phyloP scores from a whole-genome alignment of 352 stramenopile species.

The Globisporangium spiculum region DNA sequence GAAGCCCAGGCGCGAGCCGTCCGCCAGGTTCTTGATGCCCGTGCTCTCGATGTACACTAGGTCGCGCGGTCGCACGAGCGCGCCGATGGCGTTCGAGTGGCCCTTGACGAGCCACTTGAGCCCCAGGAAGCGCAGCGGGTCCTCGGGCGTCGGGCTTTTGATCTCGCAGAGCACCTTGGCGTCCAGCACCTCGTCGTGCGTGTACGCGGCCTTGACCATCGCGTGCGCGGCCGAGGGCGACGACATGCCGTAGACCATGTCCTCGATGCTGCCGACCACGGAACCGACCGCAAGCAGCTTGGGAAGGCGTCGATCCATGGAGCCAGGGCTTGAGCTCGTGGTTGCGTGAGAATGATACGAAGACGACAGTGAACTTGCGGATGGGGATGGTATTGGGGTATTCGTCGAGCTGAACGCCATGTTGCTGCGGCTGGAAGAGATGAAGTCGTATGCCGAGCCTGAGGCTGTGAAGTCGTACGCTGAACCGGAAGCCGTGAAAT shows the following conservation, averaged over 20 bases:
- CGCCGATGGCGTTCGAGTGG: slow-evolving; percentile 17
- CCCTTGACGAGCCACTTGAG: slow-evolving; percentile 38
- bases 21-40: slow-evolving; percentile 22
- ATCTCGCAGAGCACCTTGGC: slow-evolving; percentile 39
- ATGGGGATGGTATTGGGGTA: not conserved
- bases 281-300: slow-evolving; percentile 41
- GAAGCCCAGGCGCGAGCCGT: slow-evolving; percentile 33
- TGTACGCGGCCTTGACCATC: slow-evolving; percentile 35
- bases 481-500: not conserved
- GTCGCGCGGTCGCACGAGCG: slow-evolving; percentile 37
- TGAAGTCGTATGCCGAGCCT: slow-evolving; percentile 6
- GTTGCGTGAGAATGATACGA: not conserved
- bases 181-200: slow-evolving; percentile 35
- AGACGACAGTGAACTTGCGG: not conserved
- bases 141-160: slow-evolving; percentile 22
- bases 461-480: not conserved
- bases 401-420: not conserved
- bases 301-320: slow-evolving; percentile 7
- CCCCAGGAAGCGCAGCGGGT: slow-evolving; percentile 48
- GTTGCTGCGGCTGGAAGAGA: not conserved
- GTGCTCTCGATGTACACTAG: slow-evolving; percentile 57
- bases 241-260: slow-evolving; percentile 46
- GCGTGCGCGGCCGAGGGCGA: slow-evolving; percentile 32
- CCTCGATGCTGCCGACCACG: slow-evolving; percentile 42
- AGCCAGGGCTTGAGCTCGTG: not conserved